Evolutionary conservation across 2,329 filamentous ascomycete genomes (phyloP), one percentile per base, ranked within the genome.

Genomic region (Aspergillus ruber): DNA sequence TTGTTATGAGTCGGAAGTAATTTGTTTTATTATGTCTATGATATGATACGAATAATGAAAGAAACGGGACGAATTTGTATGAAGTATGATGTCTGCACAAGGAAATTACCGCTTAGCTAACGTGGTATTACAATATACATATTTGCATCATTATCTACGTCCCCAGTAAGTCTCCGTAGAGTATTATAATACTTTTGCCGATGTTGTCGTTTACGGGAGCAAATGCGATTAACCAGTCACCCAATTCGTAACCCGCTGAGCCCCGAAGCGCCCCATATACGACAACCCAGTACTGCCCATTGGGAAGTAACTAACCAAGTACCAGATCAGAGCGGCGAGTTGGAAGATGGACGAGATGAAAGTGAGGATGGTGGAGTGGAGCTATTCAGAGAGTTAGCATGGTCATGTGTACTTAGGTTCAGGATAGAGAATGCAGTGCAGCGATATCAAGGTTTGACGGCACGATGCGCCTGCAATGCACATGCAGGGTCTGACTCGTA

Each of bases 281-380:
- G 91, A 85, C 56, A 98, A 73, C 38, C 93, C 89, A 47, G 85
- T 87, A 48, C 87, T 88, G 36, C 93, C 93, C 90, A 97, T 95
- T 21, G 93, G 93, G 62, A 97, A 97, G 70, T 98, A 98, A 71
- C 88, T 95, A 68, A 97, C 84, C 42, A 96, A 78, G 72, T 97
- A 97, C 91, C 91, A 97, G 42, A 88, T 56, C 54, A 97, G 75
- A 53, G 86, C 87, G 45, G 84, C 83, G 46, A 97, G 77, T 67
- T 98, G 93, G 57, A 90, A 74, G 50, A 96, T 78, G 52, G 88
- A 84, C 18, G 90, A 86, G 54, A 96, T 74, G 46, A 97, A 76
- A 13, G 93, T 97, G 55, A 97, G 81, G 52, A 94, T 72, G 36
- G 87, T 90, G 65, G 79, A 91, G 66, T 86, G 86, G 56, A 95